Evolutionary conservation across 352 stramenopile species (phyloP), one percentile per base, ranked within the genome.

Genomic region (Pythium inflatum): DNA sequence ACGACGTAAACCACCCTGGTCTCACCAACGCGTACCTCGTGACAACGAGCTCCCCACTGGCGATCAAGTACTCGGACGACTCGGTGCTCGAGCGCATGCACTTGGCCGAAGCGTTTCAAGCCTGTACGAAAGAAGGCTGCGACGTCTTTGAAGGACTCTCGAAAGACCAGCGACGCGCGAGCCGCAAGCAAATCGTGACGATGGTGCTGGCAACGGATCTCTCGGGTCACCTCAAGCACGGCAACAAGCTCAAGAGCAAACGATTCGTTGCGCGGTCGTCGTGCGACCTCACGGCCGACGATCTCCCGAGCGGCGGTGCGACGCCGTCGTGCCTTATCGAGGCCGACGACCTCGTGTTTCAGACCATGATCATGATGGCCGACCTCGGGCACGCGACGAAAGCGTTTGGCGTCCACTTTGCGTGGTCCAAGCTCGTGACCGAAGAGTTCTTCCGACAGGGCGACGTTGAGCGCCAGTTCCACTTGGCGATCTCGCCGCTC

Each of bases 1-100:
- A 98, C 68, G 95, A 98, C 68, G 81, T 98, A 13, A 97, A 93
- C 49, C 95, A 98, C 72, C 88, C 90, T 0, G 95, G 95, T 12
- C 85, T 94, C 18, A 98, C 89, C 68, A 98, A 98, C 76, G 75
- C 78, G 34, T 98, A 95, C 73, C 80, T 98, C 16, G 76, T 97
- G 16, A 87, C 83, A 36, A 96, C 89, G 20, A 87, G 69, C 50
- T 89, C 87, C 13, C 84, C 93, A 16, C 70, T 98, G 25, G 93
- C 93, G 38, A 85, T 98, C 66, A 88, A 90, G 49, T 98, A 98
- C 79, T 98, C 96, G 69, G 94, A 98, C 59, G 83, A 94, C 64
- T 94, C 88, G 33, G 90, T 97, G n/a, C 79, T 98, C n/a, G 85
- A 93, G 65, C 77, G 83, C 16, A 92, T 92, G 83, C 85, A 93